Percentiles rank a stretch among this genome's conserved stretches.
Conservation (phyloP, 768 basidiomycete genomes). For the Boletus insuetus region DNA sequence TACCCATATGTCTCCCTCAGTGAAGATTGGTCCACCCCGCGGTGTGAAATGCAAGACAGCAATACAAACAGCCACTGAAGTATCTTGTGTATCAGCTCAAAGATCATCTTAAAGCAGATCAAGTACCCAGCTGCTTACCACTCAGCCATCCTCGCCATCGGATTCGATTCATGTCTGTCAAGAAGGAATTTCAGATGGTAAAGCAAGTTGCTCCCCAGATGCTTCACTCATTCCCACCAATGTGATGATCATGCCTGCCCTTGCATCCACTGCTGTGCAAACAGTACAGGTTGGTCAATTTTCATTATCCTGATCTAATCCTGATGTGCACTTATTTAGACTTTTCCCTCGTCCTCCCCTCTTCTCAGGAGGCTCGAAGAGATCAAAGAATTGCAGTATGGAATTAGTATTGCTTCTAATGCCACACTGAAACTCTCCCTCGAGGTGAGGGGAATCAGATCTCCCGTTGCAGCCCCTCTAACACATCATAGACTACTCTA, state of each 20-base stretch:
- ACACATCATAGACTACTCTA: background rate
- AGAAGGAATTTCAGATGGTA: background rate
- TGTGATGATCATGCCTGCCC: background rate
- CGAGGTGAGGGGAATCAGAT: background rate
- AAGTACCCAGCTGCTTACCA: background rate
- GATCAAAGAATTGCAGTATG: background rate
- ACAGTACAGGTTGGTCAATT: too few relatives aligned
- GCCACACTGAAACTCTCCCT: background rate
- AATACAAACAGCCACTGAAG: background rate
- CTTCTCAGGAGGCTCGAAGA: background rate
- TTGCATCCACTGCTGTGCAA: too few relatives aligned
- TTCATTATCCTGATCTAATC: background rate
- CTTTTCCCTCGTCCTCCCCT: background rate
- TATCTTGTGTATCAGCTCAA: background rate
- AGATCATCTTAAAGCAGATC: background rate
- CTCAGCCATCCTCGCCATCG: background rate
- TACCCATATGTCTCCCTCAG: background rate
- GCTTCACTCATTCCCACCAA: background rate
- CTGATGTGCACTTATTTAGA: background rate
- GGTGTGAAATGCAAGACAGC: background rate
- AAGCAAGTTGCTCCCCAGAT: background rate
- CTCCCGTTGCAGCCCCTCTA: background rate
- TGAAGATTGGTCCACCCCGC: background rate
- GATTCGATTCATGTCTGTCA: background rate
- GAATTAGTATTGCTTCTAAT: background rate